phyloP scores from a whole-genome alignment of 2,329 filamentous ascomycete species.

The Ophiosphaerella korrae region DNA sequence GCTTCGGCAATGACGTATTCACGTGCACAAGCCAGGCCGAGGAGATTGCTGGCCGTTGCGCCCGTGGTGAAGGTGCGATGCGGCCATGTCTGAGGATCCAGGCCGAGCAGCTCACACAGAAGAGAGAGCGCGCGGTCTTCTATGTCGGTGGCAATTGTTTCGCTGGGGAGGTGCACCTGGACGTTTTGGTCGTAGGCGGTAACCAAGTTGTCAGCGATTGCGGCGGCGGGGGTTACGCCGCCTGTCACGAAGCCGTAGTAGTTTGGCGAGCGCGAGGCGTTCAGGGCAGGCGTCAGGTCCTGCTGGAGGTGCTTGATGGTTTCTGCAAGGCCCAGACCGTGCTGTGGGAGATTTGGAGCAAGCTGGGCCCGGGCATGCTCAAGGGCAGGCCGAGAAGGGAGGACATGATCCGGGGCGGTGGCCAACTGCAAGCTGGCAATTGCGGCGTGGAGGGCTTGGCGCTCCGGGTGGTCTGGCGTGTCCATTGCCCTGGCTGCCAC shows the following conservation, averaged over 20 bases:
- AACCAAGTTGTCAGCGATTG: slow-evolving; percentile 84
- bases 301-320: slow-evolving; percentile 52
- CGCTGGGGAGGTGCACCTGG: slow-evolving; percentile 76
- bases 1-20: slow-evolving; percentile 65
- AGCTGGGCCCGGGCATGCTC: slow-evolving; percentile 43
- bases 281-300: slow-evolving; percentile 64
- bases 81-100: slow-evolving; percentile 64
- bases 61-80: slow-evolving; percentile 83
- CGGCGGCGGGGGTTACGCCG: slow-evolving; percentile 76
- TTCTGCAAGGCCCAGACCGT: slow-evolving; percentile 52
- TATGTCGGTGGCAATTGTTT: slow-evolving; percentile 76
- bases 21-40: slow-evolving; percentile 71
- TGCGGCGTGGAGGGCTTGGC: slow-evolving; percentile 18
- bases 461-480: too few relatives aligned
- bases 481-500: slow-evolving; percentile 20
- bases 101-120: slow-evolving; percentile 68
- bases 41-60: slow-evolving; percentile 67
- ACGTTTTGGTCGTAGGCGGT: slow-evolving; percentile 82
- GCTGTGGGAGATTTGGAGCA: slow-evolving; percentile 40
- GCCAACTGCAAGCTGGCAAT: slow-evolving; percentile 32
- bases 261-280: slow-evolving; percentile 57
- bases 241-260: slow-evolving; percentile 91
- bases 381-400: slow-evolving; percentile 41
- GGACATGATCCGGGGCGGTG: slow-evolving; percentile 31
- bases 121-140: slow-evolving; percentile 75